These are phyloP conservation scores for Claviceps digitariae DNA, from an alignment of 2,329 filamentous ascomycete species.

Conservation along the genomic window DNA sequence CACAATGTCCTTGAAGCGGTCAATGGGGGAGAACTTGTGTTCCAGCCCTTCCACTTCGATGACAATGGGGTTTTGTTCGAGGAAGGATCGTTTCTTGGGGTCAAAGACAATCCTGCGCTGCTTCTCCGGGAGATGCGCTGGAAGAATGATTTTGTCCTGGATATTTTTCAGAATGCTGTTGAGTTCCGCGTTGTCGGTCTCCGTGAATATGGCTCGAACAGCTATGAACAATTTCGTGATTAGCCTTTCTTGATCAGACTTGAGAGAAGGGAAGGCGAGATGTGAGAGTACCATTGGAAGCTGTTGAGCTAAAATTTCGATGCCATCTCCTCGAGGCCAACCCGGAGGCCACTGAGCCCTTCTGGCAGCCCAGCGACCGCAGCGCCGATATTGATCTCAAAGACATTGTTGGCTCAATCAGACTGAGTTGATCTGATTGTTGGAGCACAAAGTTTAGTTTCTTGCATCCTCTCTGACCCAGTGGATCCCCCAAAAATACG, in stretches of 20 bases:
- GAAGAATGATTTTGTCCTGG: constrained; percentile 47
- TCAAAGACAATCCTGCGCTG: constrained; percentile 42
- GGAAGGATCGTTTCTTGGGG: constrained; percentile 28
- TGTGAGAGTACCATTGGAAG: constrained; percentile 14
- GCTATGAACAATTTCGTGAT: constrained; percentile 12
- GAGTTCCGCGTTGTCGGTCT: constrained; percentile 39
- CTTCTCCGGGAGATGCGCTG: constrained; percentile 39
- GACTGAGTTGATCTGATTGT: neutral
- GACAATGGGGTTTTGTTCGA: constrained; percentile 41
- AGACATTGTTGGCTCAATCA: constrained; percentile 7
- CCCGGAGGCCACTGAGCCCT: neutral
- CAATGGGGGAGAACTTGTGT: constrained; percentile 34
- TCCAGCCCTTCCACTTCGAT: constrained; percentile 45
- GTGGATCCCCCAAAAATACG: neutral
- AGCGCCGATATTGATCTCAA: constrained; percentile 14
- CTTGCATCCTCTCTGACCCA: neutral
- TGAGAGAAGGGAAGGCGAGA: neutral
- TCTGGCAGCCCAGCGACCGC: constrained; percentile 11
- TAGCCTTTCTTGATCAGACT: constrained; percentile 1
- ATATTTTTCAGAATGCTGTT: constrained; percentile 37
- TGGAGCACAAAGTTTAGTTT: constrained; percentile 9
- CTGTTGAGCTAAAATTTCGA: constrained; percentile 18
- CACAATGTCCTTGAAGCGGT: constrained; percentile 29
- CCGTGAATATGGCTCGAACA: constrained; percentile 30
- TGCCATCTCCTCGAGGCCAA: neutral